A percentile compares a stretch with the other conserved stretches of the same genome.
Evolutionary conservation across 2,329 filamentous ascomycete genomes (phyloP).

Genomic region (Aspergillus melleus): DNA sequence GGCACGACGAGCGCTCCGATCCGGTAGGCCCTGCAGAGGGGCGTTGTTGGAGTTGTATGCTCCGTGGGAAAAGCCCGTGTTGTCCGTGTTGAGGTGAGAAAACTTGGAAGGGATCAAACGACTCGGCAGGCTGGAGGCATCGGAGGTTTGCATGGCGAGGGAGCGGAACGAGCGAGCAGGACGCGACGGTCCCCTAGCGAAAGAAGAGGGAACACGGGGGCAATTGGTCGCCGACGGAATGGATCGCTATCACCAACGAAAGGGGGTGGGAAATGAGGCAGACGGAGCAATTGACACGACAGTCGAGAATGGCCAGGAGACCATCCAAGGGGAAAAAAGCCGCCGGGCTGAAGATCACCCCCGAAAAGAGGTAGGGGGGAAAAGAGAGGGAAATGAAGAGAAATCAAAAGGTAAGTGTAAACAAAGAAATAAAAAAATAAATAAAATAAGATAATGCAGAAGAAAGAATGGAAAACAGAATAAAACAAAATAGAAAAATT

Average conservation of each 20-base stretch:
- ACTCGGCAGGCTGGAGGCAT: constrained; percentile 64
- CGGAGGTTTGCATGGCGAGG: constrained; percentile 83
- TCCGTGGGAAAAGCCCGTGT: constrained; percentile 89
- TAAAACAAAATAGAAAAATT: constrained; percentile 6
- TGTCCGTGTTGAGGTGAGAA: constrained; percentile 66
- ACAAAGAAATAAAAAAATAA: constrained; percentile 12
- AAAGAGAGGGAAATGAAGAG: constrained; percentile 12
- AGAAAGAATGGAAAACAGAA: background rate
- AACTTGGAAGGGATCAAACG: constrained; percentile 75
- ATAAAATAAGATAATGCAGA: background rate
- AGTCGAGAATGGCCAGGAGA: constrained; percentile 11
- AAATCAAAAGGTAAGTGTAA: constrained; percentile 8
- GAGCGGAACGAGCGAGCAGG: constrained; percentile 41
- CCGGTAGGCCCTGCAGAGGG: constrained; percentile 73
- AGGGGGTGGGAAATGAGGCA: constrained; percentile 10
- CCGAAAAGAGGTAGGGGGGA: constrained; percentile 19
- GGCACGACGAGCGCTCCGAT: constrained; percentile 76
- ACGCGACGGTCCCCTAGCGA: constrained; percentile 78
- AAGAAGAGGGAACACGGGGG: constrained; percentile 73
- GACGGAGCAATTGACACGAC: constrained; percentile 36
- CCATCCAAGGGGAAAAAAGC: constrained; percentile 15
- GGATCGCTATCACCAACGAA: constrained; percentile 19
- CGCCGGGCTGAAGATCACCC: constrained; percentile 16
- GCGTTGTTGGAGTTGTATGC: constrained; percentile 81
- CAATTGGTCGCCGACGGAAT: constrained; percentile 6